These are phyloP conservation scores for Alopecurus myosuroides DNA, from an alignment of 176 grass and related monocot genomes.

Conservation along the genomic window DNA sequence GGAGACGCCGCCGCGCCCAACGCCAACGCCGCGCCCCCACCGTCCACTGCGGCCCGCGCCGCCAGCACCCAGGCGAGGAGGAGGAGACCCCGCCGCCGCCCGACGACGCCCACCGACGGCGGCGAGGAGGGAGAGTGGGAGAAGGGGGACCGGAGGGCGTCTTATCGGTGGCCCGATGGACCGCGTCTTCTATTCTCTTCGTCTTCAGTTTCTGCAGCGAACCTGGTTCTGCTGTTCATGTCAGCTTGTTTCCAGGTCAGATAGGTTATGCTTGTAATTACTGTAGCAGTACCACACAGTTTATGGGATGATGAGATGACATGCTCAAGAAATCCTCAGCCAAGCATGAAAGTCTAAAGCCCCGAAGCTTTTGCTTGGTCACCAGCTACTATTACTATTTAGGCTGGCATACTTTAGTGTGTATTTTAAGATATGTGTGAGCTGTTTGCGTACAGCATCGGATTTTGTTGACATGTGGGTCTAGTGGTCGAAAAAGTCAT, in stretches of 20 bases:
- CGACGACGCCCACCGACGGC: too few species aligned
- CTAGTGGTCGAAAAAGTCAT: constrained; percentile 4
- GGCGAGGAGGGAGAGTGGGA: too few species aligned
- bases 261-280: not conserved
- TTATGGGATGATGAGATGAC: not conserved
- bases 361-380: not conserved
- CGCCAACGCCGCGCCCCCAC: too few species aligned
- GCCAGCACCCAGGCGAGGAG: too few species aligned
- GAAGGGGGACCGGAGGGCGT: too few species aligned
- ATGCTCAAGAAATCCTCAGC: not conserved
- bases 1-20: too few species aligned
- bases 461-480: constrained; percentile 8
- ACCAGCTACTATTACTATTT: not conserved
- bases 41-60: too few species aligned
- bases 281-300: not conserved
- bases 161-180: too few species aligned
- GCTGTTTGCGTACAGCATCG: not conserved
- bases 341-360: not conserved
- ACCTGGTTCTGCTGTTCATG: too few species aligned
- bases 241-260: not conserved
- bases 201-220: too few species aligned
- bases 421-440: not conserved
- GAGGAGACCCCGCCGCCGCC: too few species aligned
- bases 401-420: not conserved
- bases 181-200: too few species aligned